Evolutionary conservation across 331 rosid species (phyloP).

Genomic region (Malus hybrid): DNA sequence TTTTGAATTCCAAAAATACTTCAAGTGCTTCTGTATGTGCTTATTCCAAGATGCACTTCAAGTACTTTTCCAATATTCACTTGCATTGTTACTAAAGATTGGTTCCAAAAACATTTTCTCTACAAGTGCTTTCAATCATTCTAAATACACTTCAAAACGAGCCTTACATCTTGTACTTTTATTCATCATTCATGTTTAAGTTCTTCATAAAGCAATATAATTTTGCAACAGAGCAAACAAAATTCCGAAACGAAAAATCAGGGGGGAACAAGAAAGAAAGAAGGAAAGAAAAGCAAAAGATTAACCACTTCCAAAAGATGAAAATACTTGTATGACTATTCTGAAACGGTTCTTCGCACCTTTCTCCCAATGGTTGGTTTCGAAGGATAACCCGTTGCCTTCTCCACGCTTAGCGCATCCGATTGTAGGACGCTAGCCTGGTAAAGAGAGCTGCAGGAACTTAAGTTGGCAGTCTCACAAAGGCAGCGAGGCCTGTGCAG

Average conservation of each 20-base stretch:
- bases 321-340: neutral
- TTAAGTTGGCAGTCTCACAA: neutral
- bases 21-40: too few species aligned
- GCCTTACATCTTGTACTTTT: neutral
- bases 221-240: neutral
- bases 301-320: neutral
- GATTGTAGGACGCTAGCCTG: neutral
- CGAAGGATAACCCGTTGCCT: neutral
- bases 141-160: too few species aligned
- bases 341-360: constrained; percentile 3
- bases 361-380: neutral
- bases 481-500: neutral
- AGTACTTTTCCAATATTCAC: too few species aligned
- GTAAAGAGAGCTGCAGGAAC: neutral
- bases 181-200: neutral
- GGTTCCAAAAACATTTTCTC: too few species aligned
- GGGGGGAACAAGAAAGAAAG: neutral
- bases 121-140: too few species aligned
- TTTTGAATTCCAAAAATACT: too few species aligned
- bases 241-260: neutral
- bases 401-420: neutral
- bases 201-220: neutral
- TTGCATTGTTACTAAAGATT: too few species aligned
- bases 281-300: neutral
- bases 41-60: too few species aligned